These are phyloP conservation scores for Neofusicoccum cordaticola DNA, from an alignment of 2,329 filamentous ascomycete species.

Conservation along the genomic window DNA sequence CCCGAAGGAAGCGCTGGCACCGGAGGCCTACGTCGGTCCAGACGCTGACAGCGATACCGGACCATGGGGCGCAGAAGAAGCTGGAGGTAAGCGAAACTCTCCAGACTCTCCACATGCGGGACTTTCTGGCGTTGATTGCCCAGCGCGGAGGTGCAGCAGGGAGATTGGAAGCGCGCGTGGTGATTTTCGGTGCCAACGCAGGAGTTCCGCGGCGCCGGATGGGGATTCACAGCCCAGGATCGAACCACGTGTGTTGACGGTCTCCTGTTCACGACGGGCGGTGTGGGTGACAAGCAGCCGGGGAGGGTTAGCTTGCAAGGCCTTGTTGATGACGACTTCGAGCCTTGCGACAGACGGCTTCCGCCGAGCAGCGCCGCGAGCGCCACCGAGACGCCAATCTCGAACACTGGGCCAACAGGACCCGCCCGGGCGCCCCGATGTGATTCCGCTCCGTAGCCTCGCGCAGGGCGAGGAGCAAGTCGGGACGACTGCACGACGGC, in stretches of 20 bases:
- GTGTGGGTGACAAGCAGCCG: background rate
- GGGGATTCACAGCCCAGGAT: slow-evolving; percentile 4
- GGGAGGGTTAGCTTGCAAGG: background rate
- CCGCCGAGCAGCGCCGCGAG: background rate
- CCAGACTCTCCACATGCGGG: slow-evolving; percentile 12
- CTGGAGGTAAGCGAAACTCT: background rate
- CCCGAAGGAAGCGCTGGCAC: background rate
- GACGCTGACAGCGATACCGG: background rate
- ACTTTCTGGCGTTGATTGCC: background rate
- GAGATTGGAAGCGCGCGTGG: background rate
- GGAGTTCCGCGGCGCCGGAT: background rate
- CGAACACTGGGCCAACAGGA: background rate
- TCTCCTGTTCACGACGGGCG: slow-evolving; percentile 8
- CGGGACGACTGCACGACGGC: background rate
- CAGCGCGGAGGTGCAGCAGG: background rate
- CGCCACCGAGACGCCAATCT: background rate
- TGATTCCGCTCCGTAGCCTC: background rate
- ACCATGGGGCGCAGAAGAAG: background rate
- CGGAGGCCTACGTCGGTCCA: background rate
- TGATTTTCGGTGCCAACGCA: background rate
- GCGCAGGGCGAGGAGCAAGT: background rate
- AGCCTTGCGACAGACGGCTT: slow-evolving; percentile 10
- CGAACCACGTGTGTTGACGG: slow-evolving; percentile 9
- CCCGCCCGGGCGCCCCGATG: background rate
- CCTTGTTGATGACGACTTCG: background rate